Base-by-base conservation (phyloP, 1,284 basidiomycete genomes). In the Pisolithus thermaeus region DNA sequence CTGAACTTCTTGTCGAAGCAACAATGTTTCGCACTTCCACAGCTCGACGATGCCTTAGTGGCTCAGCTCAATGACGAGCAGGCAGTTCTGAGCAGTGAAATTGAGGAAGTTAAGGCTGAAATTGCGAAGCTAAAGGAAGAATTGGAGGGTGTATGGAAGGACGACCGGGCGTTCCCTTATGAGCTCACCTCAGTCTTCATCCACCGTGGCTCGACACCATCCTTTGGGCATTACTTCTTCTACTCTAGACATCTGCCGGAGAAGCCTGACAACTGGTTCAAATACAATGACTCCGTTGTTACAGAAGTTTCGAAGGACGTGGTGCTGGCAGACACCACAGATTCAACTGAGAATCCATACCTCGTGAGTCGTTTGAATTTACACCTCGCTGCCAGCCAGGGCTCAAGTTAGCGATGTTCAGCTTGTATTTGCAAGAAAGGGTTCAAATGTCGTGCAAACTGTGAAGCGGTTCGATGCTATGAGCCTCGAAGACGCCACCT, bases 121-220 rank as follows among this genome's bases (percentile, higher is more conserved):
- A 76, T 84, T 6, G 69, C 71, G 8, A 62, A 62, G 41, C 74
- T 91, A 57, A 93, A 92, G 67, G 68, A 73, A 12, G 79, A 86
- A 52, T 70, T 97, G 44, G 90, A 95, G 58, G 70, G 70, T 2
- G 63, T 95, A 7, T 99, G 97, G 97, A 71, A 71, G 39, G 81
- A 83, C 56, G 81, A 84, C 50, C 74, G 63, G 7, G 72, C 79
- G 27, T 83, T 82, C 23, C 84, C 87, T 48, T 99, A 98, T 66
- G 91, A 96, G 62, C 78, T 99, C 39, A 93, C 92, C 0, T 91
- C 92, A 12, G 95, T 98, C 12, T 99, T 98, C 71, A 91, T 98
- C 61, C 96, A 99, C 70, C 87, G 96, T 38, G 94, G 93, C 40
- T 79, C 81, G 16, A 86, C 87, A 20, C 84, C 88, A 1, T 85